Evolutionary conservation across 1,284 basidiomycete genomes (phyloP).

Genomic region (Ganoderma leucocontextum): DNA sequence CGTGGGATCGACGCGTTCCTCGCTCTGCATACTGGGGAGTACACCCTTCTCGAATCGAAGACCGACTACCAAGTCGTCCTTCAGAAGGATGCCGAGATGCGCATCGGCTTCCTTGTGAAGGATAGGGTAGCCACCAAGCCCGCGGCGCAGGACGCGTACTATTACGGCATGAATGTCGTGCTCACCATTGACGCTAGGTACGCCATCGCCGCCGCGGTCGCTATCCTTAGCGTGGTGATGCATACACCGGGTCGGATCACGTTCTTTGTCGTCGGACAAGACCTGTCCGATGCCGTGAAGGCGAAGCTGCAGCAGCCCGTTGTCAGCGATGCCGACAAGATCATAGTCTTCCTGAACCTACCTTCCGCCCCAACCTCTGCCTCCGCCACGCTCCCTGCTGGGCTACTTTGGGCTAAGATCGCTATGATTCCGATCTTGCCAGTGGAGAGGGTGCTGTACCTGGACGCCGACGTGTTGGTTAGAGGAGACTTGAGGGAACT

Average conservation of each 20-base stretch:
- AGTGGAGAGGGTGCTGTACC: constrained; percentile 58
- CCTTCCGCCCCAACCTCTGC: constrained; percentile 34
- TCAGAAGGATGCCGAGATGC: constrained; percentile 57
- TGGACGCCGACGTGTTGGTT: constrained; percentile 62
- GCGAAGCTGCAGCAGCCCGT: constrained; percentile 46
- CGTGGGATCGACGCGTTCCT: constrained; percentile 65
- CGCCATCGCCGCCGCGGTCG: constrained; percentile 57
- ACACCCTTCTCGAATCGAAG: constrained; percentile 48
- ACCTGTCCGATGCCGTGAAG: constrained; percentile 48
- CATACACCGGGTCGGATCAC: constrained; percentile 51
- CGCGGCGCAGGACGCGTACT: constrained; percentile 40
- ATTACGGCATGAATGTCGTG: constrained; percentile 58
- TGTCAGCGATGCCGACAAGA: constrained; percentile 42
- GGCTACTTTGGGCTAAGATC: constrained; percentile 58
- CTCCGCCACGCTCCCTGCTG: constrained; percentile 37
- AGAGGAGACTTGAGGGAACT: constrained; percentile 49
- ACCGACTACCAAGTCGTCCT: constrained; percentile 60
- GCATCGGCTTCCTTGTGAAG: constrained; percentile 59
- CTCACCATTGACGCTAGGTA: constrained; percentile 53
- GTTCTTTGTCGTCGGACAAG: constrained; percentile 59
- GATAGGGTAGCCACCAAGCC: constrained; percentile 17
- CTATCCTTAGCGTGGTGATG: constrained; percentile 52
- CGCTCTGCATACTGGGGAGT: constrained; percentile 57
- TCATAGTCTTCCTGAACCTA: constrained; percentile 52
- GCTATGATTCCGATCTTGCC: constrained; percentile 56